Evolutionary conservation across 1,139 yeast genomes (phyloP).

Genomic region (Saccharomyces hybrid): DNA sequence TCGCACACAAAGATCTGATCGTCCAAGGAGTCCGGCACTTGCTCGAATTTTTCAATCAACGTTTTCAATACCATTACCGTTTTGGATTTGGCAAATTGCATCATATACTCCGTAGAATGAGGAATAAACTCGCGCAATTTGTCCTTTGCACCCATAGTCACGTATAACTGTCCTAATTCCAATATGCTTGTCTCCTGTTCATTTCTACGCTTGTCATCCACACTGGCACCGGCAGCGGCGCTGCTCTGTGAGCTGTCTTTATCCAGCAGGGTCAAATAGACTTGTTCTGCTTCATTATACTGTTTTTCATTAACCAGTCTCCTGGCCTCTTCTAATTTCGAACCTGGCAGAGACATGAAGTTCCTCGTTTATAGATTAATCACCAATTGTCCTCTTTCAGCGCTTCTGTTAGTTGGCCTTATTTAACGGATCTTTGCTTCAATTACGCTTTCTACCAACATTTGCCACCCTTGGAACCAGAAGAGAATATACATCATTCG

Average conservation of each 20-base stretch:
- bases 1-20: slow-evolving; percentile 67
- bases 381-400: not conserved
- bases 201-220: slow-evolving; percentile 30
- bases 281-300: slow-evolving; percentile 47
- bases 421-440: slow-evolving; percentile 5
- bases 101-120: slow-evolving; percentile 62
- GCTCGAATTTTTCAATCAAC: slow-evolving; percentile 71
- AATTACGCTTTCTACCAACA: not conserved
- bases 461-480: slow-evolving; percentile 1
- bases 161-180: slow-evolving; percentile 56
- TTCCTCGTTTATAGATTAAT: not conserved
- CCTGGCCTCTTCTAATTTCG: slow-evolving; percentile 51
- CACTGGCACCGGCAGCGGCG: slow-evolving; percentile 32
- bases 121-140: slow-evolving; percentile 56
- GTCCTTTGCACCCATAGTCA: slow-evolving; percentile 37
- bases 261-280: slow-evolving; percentile 34
- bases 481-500: not conserved
- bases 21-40: slow-evolving; percentile 58
- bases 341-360: not conserved
- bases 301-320: slow-evolving; percentile 43
- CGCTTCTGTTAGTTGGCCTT: not conserved
- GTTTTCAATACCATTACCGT: slow-evolving; percentile 80
- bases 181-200: slow-evolving; percentile 57
- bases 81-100: slow-evolving; percentile 80
- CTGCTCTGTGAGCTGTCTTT: slow-evolving; percentile 20